phyloP scores from a whole-genome alignment of 2,329 filamentous ascomycete species.

The Trichophyton simii region DNA sequence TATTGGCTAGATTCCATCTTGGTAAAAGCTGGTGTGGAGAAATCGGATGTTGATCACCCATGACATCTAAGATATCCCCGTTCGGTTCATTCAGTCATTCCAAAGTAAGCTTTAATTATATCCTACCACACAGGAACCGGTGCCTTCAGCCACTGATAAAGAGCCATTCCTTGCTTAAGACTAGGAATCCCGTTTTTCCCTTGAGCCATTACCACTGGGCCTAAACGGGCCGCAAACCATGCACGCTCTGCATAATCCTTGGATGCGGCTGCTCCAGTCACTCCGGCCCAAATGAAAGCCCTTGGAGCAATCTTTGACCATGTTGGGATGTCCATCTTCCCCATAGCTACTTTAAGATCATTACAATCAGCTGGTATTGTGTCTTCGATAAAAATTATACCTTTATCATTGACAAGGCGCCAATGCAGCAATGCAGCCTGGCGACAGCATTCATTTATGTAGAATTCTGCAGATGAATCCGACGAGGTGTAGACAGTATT shows the following conservation, averaged over 20 bases:
- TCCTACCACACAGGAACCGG: not conserved
- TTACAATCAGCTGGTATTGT: not conserved
- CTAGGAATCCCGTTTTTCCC: not conserved
- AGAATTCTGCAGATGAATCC: not conserved
- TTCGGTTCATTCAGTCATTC: not conserved
- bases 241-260: not conserved
- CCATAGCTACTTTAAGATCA: not conserved
- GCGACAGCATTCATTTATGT: slow-evolving; percentile 5
- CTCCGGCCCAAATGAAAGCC: slow-evolving; percentile 7
- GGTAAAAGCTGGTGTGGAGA: not conserved
- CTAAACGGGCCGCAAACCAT: slow-evolving; percentile 7
- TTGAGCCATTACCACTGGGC: slow-evolving; percentile 6
- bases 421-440: slow-evolving; percentile 4
- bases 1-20: not conserved
- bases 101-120: not conserved
- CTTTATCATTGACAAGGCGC: not conserved
- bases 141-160: not conserved
- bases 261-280: slow-evolving; percentile 5
- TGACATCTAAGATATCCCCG: not conserved
- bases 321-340: slow-evolving; percentile 1
- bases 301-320: slow-evolving; percentile 7
- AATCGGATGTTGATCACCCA: not conserved
- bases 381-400: not conserved
- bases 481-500: not conserved
- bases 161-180: not conserved